phyloP scores from a whole-genome alignment of 1,284 basidiomycete species.

The Fistulina hepatica region DNA sequence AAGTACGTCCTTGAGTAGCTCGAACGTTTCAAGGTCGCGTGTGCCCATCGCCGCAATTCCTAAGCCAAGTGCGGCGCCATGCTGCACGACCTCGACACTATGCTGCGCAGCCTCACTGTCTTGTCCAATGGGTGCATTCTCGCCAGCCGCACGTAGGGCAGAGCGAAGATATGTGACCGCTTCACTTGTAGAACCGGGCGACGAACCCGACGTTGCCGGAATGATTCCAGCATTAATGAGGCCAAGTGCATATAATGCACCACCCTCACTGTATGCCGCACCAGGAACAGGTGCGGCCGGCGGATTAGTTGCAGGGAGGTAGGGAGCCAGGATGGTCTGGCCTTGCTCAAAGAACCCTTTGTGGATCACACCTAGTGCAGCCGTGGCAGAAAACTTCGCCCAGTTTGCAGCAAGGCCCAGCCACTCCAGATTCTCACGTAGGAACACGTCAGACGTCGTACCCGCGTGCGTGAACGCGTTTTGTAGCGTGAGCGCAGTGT shows the following conservation, averaged over 20 bases:
- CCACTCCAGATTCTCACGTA: constrained; percentile 94
- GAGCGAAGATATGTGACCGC: constrained; percentile 69
- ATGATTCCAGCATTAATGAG: constrained; percentile 87
- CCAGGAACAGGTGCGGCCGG: constrained; percentile 64
- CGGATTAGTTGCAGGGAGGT: constrained; percentile 70
- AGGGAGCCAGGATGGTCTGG: constrained; percentile 86
- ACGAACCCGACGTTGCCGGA: constrained; percentile 66
- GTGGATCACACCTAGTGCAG: constrained; percentile 91
- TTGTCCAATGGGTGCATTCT: too few relatives aligned
- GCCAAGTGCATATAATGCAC: constrained; percentile 88
- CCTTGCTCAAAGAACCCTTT: constrained; percentile 92
- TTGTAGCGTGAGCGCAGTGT: constrained; percentile 88
- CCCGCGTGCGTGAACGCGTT: constrained; percentile 96
- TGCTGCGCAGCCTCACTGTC: too few relatives aligned
- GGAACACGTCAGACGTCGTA: constrained; percentile 86
- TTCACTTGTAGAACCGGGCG: too few relatives aligned
- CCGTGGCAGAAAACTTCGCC: constrained; percentile 95
- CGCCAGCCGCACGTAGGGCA: constrained; percentile 59
- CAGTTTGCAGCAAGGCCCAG: constrained; percentile 88
- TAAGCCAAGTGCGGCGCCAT: constrained; percentile 89
- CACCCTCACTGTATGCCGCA: constrained; percentile 84
- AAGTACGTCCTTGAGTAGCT: constrained; percentile 78
- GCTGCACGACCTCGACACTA: constrained; percentile 93
- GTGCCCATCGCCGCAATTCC: constrained; percentile 91
- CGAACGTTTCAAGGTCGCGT: constrained; percentile 80